Base-by-base conservation (phyloP, 2,329 filamentous ascomycete species). In the Diplodia sapinea region DNA sequence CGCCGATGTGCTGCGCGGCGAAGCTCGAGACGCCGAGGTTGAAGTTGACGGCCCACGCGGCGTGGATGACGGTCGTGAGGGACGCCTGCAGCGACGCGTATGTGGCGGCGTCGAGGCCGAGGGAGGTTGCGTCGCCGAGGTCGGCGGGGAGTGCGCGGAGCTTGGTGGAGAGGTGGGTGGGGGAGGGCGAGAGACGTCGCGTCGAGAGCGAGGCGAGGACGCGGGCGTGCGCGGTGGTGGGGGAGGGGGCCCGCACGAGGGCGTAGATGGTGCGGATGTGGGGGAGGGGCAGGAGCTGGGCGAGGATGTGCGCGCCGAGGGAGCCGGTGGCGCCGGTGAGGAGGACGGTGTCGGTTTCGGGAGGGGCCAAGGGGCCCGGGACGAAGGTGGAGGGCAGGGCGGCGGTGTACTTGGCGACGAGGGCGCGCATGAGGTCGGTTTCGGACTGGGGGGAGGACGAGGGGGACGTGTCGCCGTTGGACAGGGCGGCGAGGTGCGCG, bases 31-130 rank as follows among this genome's bases (percentile, higher is more conserved):
- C 77, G 0, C 77, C 77, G 70, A 86, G 79, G 72, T 85, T 86
- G 77, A 87, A 87, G 73, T 87, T 87, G 33, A 87, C 85, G 1
- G 83, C 77, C 85, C 85, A 86, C 0, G 84, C 83, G 69, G 79
- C 79, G 75, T 87, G 84, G 31, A 87, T 82, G 23, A 85, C 79
- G 13, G 74, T 73, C 0, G 80, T 80, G 1, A 86, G 71, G 1
- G 59, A 71, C 0, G 56, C 66, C 4, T 55, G 65, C 7, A 77
- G 65, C 2, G 69, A 56, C 1, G 68, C 55, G 5, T 73, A 43
- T 11, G 63, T 76, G 68, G 7, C 63, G 54, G 12, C 57, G 65
- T 71, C 65, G 2, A 85, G 74, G 12, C 83, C 83, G 15, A 85
- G 77, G 59, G 79, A 73, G 15, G 73, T 23, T 3, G 31, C 5